phyloP scores from a whole-genome alignment of 202 grass and related monocot genomes.

The Eragrostis tef region DNA sequence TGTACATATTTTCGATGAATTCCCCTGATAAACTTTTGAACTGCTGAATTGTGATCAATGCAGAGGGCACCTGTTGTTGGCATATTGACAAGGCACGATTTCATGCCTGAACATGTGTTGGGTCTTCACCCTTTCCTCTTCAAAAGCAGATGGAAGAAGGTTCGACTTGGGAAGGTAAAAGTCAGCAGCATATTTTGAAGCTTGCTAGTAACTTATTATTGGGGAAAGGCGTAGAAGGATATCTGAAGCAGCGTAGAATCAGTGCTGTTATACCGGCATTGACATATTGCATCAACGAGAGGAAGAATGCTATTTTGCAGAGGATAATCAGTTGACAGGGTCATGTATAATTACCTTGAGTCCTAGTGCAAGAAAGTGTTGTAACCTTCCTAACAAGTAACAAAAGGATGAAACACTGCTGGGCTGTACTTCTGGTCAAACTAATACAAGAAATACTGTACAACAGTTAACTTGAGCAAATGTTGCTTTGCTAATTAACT shows the following conservation, averaged over 20 bases:
- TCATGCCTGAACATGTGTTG: constrained; percentile 94
- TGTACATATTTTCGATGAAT: neutral
- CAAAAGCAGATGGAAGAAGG: constrained; percentile 76
- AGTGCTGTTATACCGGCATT: neutral
- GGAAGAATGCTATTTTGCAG: neutral
- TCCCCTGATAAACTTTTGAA: neutral
- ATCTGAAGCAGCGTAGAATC: neutral
- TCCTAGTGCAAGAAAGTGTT: constrained; percentile 3
- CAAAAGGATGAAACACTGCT: neutral
- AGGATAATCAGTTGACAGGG: neutral
- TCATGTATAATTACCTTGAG: neutral
- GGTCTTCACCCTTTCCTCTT: constrained; percentile 73
- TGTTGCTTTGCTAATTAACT: too few species aligned
- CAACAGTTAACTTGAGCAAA: too few species aligned
- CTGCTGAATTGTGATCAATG: constrained; percentile 35
- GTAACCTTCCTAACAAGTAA: constrained; percentile 14
- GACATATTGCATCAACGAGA: neutral
- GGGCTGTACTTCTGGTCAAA: neutral
- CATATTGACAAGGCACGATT: constrained; percentile 96
- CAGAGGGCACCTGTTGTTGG: constrained; percentile 84
- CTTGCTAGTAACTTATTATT: constrained; percentile 10
- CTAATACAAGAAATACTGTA: constrained; percentile 1
- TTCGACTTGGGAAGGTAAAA: constrained; percentile 64
- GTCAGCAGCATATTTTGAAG: constrained; percentile 51
- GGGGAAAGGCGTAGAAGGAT: neutral